Evolutionary conservation across 2,329 filamentous ascomycete species (phyloP).

Genomic region (Colletotrichum aenigma): DNA sequence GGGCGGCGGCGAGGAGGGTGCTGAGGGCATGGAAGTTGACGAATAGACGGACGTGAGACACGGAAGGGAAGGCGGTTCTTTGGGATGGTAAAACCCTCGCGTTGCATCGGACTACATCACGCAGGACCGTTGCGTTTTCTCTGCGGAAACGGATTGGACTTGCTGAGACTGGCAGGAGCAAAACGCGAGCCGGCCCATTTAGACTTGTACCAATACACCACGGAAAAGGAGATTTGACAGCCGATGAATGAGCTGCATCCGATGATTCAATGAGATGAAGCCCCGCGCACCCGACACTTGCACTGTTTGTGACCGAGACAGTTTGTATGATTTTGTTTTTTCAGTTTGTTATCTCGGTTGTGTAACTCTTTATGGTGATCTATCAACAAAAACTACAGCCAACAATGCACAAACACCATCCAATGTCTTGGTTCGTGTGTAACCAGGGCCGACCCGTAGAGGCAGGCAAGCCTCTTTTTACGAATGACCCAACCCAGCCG

Average conservation of each 20-base stretch:
- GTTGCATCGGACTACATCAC: not conserved
- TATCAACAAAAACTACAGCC: conserved; percentile 3
- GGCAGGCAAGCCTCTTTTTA: not conserved
- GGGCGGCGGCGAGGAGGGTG: conserved; percentile 44
- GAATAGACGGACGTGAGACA: conserved; percentile 13
- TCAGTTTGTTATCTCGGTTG: not conserved
- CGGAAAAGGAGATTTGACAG: conserved; percentile 12
- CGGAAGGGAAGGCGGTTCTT: not conserved
- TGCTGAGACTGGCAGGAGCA: not conserved
- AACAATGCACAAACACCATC: conserved; percentile 1
- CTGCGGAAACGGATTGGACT: not conserved
- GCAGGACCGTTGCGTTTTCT: not conserved
- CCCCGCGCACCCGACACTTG: not conserved
- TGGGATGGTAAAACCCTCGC: not conserved
- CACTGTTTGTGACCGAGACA: not conserved
- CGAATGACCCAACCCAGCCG: not conserved
- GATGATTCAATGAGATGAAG: not conserved
- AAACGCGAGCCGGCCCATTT: conserved; percentile 6
- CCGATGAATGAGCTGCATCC: conserved; percentile 11
- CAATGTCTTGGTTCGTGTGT: not conserved
- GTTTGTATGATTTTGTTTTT: not conserved
- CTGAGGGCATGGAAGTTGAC: conserved; percentile 38
- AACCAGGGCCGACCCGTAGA: not conserved
- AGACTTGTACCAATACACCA: conserved; percentile 20
- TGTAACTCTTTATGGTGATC: conserved; percentile 13